A percentile compares a stretch with the other conserved stretches of the same genome.
Conservation (phyloP, 768 basidiomycete species). For the Mycena polygramma region DNA sequence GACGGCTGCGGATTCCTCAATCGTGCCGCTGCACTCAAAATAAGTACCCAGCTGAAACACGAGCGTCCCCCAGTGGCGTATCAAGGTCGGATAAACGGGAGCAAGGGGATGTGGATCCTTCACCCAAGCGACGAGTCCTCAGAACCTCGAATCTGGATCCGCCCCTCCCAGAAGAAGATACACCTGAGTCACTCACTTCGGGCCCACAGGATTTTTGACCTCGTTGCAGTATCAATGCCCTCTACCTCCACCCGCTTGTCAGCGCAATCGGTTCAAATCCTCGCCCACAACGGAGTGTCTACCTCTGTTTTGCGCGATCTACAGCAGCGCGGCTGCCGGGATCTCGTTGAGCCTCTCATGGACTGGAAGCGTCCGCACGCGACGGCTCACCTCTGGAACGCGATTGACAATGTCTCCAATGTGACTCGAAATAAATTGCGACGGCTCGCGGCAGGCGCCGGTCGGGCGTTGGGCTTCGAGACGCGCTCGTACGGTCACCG, state of each 20-base stretch:
- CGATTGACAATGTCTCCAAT: conserved; percentile 61
- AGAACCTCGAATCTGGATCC: conserved; percentile 69
- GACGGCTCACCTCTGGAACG: conserved; percentile 63
- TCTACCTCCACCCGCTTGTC: conserved; percentile 60
- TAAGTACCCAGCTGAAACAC: conserved; percentile 46
- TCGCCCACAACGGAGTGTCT: conserved; percentile 70
- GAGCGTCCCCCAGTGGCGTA: conserved; percentile 26
- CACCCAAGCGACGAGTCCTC: conserved; percentile 59
- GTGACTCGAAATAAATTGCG: conserved; percentile 60
- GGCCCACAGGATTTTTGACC: conserved; percentile 73
- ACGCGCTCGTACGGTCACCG: conserved; percentile 46
- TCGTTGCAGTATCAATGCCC: conserved; percentile 63
- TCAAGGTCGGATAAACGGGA: conserved; percentile 61
- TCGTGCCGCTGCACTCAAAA: conserved; percentile 59
- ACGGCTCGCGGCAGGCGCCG: conserved; percentile 58
- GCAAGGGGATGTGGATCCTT: conserved; percentile 72
- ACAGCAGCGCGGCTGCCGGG: conserved; percentile 63
- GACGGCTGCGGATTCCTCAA: conserved; percentile 84
- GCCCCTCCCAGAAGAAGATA: conserved; percentile 72
- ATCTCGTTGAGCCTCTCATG: conserved; percentile 62
- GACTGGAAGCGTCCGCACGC: conserved; percentile 64
- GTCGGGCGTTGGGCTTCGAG: conserved; percentile 69
- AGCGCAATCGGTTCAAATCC: conserved; percentile 68
- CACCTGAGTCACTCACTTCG: conserved; percentile 47
- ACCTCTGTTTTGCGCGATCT: conserved; percentile 57